Evolutionary conservation across 768 basidiomycete genomes (phyloP), one percentile per base, ranked within the genome.

Genomic region (Suillus clintonianus): DNA sequence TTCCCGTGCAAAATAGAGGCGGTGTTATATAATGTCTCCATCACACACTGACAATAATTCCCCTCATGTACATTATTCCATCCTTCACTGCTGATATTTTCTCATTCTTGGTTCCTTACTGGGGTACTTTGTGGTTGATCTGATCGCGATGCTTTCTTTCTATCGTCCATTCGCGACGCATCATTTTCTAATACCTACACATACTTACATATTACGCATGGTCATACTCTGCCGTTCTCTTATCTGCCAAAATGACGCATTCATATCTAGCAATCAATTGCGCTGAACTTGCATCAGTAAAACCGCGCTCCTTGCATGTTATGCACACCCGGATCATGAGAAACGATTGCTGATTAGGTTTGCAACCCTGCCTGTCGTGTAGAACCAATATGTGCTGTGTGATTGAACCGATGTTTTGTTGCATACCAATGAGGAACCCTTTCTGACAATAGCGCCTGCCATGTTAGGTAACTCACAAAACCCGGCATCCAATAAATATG

Each of bases 1-100:
- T 94, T 76, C 92, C 92, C 14, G 57, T 59, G 57, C 75, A 73
- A 61, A 67, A 48, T 30, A 73, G 72, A 13, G 56, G 43, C 17
- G 71, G 67, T 60, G 57, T 54, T 22, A 57, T 62, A 62, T 75
- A 5, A 27, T 57, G 58, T 66, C 61, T 43, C 64, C 59, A 66
- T 36, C 27, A 59, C 41, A 5, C 17, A 47, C 32, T 53, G 37
- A 32, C 37, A 54, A 41, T 11, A 14, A 56, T 61, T 64, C 43
- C 48, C 11, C 47, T 30, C 17, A n/a, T 55, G 67, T 69, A 64
- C 71, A 72, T 73, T 72, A 69, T 69, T 60, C 63, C 63, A 60
- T 64, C 67, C 61, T 45, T 19, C 63, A 65, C 59, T 55, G 67
- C 45, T 50, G 59, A 50, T 42, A 36, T 63, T 48, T 54, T 34